phyloP scores from a whole-genome alignment of 139 green algal species.

The Chlorella vulgaris region DNA sequence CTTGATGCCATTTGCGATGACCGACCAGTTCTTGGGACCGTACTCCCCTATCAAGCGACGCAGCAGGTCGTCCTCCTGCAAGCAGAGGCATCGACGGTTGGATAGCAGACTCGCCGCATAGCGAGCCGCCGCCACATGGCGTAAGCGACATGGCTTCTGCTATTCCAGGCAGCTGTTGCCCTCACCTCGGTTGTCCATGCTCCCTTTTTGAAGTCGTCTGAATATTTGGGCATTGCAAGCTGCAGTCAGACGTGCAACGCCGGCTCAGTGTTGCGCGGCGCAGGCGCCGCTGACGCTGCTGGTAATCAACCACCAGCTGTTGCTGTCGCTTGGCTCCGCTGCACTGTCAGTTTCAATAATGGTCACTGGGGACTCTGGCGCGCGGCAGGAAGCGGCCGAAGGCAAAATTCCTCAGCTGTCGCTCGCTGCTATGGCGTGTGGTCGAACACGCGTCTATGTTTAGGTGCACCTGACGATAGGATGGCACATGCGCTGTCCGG shows the following conservation, averaged over 20 bases:
- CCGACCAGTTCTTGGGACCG: constrained; percentile 80
- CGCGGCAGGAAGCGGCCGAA: neutral
- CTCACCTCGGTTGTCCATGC: constrained; percentile 76
- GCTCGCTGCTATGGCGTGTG: no score
- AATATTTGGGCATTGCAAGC: constrained; percentile 3
- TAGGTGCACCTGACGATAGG: no score
- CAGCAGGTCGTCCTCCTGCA: constrained; percentile 80
- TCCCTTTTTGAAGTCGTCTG: constrained; percentile 71
- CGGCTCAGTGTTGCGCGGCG: neutral
- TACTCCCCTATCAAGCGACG: constrained; percentile 60
- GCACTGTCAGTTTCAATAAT: no score
- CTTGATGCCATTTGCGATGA: constrained; percentile 79
- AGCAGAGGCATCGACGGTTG: neutral
- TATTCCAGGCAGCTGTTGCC: neutral
- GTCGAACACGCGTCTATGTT: no score
- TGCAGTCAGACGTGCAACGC: neutral
- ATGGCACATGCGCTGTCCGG: no score
- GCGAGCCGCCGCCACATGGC: neutral
- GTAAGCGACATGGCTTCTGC: neutral
- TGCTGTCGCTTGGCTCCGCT: no score
- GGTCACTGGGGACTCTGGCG: no score
- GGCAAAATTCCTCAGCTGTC: no score
- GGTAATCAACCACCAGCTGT: no score
- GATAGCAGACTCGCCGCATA: neutral
- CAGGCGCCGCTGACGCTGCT: neutral